These are phyloP conservation scores for Tetrapyrgos nigripes DNA, from an alignment of 1,284 basidiomycete genomes.

Conservation along the genomic window DNA sequence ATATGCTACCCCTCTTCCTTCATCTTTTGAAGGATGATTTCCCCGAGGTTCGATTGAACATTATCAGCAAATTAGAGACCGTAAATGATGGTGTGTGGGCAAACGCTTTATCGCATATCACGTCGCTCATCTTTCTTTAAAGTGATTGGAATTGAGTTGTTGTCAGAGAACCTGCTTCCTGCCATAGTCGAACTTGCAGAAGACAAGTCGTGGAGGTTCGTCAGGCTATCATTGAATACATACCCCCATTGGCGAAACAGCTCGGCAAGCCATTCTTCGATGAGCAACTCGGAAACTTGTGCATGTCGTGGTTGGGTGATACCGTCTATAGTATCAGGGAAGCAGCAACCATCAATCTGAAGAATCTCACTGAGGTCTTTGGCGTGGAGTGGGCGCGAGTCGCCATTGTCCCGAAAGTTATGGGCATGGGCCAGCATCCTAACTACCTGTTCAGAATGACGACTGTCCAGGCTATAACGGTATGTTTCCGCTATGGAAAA, in stretches of 20 bases:
- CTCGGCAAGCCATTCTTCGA: slow-evolving; percentile 98
- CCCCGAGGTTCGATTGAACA: slow-evolving; percentile 96
- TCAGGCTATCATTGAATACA: slow-evolving; percentile 99
- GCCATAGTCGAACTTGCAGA: slow-evolving; percentile 98
- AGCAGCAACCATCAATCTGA: slow-evolving; percentile 95
- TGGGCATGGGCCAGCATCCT: slow-evolving; percentile 96
- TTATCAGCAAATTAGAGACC: slow-evolving; percentile 98
- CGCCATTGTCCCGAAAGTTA: slow-evolving; percentile 96
- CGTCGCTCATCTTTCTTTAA: slow-evolving; percentile 12
- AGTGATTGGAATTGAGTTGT: slow-evolving; percentile 97
- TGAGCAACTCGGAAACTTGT: slow-evolving; percentile 95
- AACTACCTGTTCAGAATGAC: slow-evolving; percentile 99
- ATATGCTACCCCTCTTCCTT: slow-evolving; percentile 96
- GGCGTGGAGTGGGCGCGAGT: slow-evolving; percentile 97
- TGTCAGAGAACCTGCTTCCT: slow-evolving; percentile 95
- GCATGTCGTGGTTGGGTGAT: slow-evolving; percentile 99
- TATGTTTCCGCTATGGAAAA: slow-evolving; percentile 44
- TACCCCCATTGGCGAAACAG: slow-evolving; percentile 93
- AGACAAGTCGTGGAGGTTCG: slow-evolving; percentile 99
- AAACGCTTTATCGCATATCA: background rate
- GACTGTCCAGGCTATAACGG: slow-evolving; percentile 98
- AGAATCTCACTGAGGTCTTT: slow-evolving; percentile 98
- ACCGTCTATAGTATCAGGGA: slow-evolving; percentile 99
- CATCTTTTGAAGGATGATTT: slow-evolving; percentile 99
- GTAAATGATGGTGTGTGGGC: slow-evolving; percentile 84